phyloP scores from a whole-genome alignment of 257 asterid genomes.

The Craterostigma plantagineum region DNA sequence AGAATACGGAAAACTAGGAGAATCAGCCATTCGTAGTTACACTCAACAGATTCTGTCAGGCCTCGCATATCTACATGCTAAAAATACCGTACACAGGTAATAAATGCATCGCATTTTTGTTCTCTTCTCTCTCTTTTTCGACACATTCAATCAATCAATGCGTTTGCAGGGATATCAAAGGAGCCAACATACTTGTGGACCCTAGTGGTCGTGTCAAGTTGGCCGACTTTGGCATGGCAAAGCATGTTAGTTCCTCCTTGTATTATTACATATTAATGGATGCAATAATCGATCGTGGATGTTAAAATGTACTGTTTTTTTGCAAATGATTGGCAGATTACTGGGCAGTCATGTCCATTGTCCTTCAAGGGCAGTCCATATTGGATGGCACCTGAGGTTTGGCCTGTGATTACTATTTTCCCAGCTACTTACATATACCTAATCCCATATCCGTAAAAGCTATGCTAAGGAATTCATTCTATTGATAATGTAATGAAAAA shows the following conservation, averaged over 20 bases:
- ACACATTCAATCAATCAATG: slow-evolving; percentile 7
- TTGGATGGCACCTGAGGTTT: slow-evolving; percentile 99
- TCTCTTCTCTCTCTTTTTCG: too few relatives aligned
- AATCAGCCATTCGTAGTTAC: slow-evolving; percentile 88
- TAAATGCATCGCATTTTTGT: slow-evolving; percentile 3
- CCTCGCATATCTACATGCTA: slow-evolving; percentile 77
- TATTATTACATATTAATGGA: slow-evolving; percentile 3
- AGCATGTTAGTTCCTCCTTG: slow-evolving; percentile 51
- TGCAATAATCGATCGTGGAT: too few relatives aligned
- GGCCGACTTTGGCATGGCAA: slow-evolving; percentile 98
- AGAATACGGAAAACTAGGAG: slow-evolving; percentile 86
- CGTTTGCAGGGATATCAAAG: slow-evolving; percentile 80
- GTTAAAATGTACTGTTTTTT: not conserved
- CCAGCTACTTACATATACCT: not conserved
- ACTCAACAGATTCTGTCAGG: slow-evolving; percentile 92
- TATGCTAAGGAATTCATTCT: too few relatives aligned
- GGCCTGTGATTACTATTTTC: slow-evolving; percentile 5
- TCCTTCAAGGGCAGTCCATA: slow-evolving; percentile 98
- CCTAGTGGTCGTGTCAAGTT: slow-evolving; percentile 88
- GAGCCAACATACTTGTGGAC: slow-evolving; percentile 95
- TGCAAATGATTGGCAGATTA: slow-evolving; percentile 32
- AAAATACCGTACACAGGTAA: slow-evolving; percentile 86
- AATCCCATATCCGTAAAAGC: too few relatives aligned
- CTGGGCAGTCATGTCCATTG: slow-evolving; percentile 82
- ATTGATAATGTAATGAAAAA: not conserved